These are phyloP conservation scores for Rhizopogon rudus DNA, from an alignment of 768 basidiomycete genomes.

Conservation along the genomic window DNA sequence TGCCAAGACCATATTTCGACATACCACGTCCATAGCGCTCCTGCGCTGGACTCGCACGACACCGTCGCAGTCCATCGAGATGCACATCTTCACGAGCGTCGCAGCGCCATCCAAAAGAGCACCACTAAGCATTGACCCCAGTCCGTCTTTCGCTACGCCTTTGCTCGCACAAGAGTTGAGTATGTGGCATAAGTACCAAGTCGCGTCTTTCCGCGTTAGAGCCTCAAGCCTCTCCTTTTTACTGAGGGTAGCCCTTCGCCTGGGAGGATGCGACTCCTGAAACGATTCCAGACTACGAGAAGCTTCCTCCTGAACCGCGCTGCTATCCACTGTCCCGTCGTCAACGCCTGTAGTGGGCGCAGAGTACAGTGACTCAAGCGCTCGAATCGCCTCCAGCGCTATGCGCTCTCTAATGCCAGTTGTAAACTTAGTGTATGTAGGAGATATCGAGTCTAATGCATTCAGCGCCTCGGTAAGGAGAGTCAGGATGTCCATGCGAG, in stretches of 20 bases:
- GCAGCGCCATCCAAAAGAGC: conserved; percentile 20
- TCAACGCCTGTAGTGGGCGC: not conserved
- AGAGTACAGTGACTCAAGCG: conserved; percentile 19
- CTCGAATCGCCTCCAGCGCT: conserved; percentile 24
- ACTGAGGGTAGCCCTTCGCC: conserved; percentile 5
- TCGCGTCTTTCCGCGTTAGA: conserved; percentile 22
- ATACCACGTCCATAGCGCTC: conserved; percentile 13
- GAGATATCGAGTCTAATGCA: conserved; percentile 12
- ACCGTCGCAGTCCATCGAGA: not conserved
- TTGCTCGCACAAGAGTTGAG: conserved; percentile 17
- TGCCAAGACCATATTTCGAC: conserved; percentile 23
- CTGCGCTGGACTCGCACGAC: not conserved
- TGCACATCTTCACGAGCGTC: conserved; percentile 12
- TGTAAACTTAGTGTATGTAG: not conserved
- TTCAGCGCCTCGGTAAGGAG: conserved; percentile 17
- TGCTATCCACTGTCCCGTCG: not conserved
- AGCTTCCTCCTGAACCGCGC: not conserved
- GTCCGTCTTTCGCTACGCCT: not conserved
- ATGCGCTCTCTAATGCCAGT: conserved; percentile 15
- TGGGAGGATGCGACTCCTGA: not conserved
- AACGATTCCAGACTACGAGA: not conserved
- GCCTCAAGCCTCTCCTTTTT: conserved; percentile 15
- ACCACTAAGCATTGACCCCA: conserved; percentile 5
- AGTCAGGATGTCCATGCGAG: conserved; percentile 17
- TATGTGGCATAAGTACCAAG: conserved; percentile 22